Base-by-base conservation (phyloP, 768 basidiomycete species). In the Hebeloma cylindrosporum region DNA sequence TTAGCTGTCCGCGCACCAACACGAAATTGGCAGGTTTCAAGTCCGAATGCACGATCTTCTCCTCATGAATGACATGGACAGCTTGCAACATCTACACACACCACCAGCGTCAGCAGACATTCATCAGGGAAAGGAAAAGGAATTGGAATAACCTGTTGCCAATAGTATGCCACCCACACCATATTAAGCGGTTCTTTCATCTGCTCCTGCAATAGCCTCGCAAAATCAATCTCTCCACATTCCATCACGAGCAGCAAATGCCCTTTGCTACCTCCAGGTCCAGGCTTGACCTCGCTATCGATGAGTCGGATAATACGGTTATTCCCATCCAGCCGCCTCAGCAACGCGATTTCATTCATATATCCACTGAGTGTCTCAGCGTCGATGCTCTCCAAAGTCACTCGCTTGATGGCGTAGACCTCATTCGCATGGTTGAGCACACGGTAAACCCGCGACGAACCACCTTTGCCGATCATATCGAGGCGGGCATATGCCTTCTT, bases 21-120 rank as follows among this genome's bases (percentile, higher is more conserved):
- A 99, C 94, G 54, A 99, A 99, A 65, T 99, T 99, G 3, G 96
- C 95, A 5, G 95, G 95, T 63, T 99, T 99, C 43, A 98, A 75
- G 66, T 99, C 95, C 14, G 94, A 95, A 66, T 99, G 95, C 2
- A 99, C 95, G 50, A 99, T 96, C 67, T 95, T 95, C 69, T 96
- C 93, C 52, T 95, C 90, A 59, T 99, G 95, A 41, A 97, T 95
- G 43, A 97, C 86, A 47, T 96, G 89, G n/a, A 99, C 95, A 1
- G 94, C 94, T 73, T 96, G 85, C 37, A 99, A 70, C 93, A 99
- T 99, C 94, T 97, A 59, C 14, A 40, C 29, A 47, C 32, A 25
- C 56, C 18, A 45, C 25, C 30, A 25, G 51, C 17, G 13, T 30
- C 13, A 42, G 29, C 18, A 27, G 38, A 11, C 11, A 6, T 4